A percentile compares a stretch with the other conserved stretches of the same genome.
Conservation (phyloP, 257 asterid species). For the Penstemon eatonii region DNA sequence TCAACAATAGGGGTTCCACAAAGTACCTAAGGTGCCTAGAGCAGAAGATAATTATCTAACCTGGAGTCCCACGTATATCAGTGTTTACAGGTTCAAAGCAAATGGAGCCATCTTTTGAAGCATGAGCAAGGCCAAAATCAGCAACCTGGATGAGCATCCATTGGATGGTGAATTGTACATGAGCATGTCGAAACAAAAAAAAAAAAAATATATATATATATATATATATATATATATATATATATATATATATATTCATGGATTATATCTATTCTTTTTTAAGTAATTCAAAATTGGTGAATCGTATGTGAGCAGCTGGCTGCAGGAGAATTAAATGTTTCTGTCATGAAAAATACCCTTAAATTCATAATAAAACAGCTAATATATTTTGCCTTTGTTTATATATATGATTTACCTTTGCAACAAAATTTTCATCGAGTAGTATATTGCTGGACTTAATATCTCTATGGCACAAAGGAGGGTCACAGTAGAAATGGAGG, state of each 20-base stretch:
- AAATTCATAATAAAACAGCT: background rate
- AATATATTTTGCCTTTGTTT: background rate
- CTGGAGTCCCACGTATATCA: conserved; percentile 93
- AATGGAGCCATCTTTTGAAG: conserved; percentile 91
- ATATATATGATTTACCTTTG: conserved; percentile 55
- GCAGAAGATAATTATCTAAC: conserved; percentile 38
- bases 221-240: too few species aligned
- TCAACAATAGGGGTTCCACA: background rate
- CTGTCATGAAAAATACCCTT: background rate
- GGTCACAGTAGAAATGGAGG: conserved; percentile 91
- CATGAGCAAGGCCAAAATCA: conserved; percentile 95
- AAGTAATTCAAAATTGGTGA: too few species aligned
- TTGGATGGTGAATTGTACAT: too few species aligned
- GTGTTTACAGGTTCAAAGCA: conserved; percentile 93
- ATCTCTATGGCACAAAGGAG: conserved; percentile 96
- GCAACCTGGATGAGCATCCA: conserved; percentile 62
- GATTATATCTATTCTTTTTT: too few species aligned
- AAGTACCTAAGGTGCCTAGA: background rate
- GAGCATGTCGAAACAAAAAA: too few species aligned
- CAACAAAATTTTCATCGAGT: conserved; percentile 72
- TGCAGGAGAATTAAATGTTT: background rate
- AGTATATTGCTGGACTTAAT: conserved; percentile 91
- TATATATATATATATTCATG: too few species aligned
- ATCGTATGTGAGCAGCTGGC: too few species aligned
- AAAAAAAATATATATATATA: too few species aligned